Evolutionary conservation across 2,329 filamentous ascomycete species (phyloP), one percentile per base, ranked within the genome.

Genomic region (Xylaria sp.): DNA sequence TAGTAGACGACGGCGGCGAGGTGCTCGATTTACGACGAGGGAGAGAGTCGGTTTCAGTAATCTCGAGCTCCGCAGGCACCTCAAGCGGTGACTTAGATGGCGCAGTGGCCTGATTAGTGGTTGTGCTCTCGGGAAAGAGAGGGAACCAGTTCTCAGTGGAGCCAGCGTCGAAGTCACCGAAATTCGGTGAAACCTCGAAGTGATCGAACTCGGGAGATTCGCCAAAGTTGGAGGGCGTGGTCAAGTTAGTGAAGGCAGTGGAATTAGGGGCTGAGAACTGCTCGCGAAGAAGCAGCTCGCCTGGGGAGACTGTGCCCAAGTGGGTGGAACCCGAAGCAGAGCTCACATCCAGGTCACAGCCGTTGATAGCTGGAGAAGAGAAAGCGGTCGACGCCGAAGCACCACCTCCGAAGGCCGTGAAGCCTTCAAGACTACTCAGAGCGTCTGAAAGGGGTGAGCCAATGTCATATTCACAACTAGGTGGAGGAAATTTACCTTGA

Each of bases 231-330:
- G 92, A 93, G 54, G 94, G 94, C 69, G 94, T 96, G 66, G 94
- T 97, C 81, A 97, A 78, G 72, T 94, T 90, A 44, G 94, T 97
- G 78, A 96, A 89, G 41, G 92, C 90, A 56, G 91, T 87, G 1
- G 94, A 97, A 77, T 93, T 93, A 37, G 94, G 94, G 46, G 93
- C 89, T 71, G 93, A 97, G 77, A 89, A 89, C 68, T 87, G 85
- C 76, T 92, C 89, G 74, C 89, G 88, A 75, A 94, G 85, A 73
- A 91, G 83, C 73, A 97, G 85, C 77, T 97, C 94, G 80, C 92
- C 91, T 23, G 94, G 94, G 70, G 94, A 97, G 71, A 97, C 88
- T 51, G 94, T 97, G 75, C 87, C 88, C 78, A 89, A 78, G 78
- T 89, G 87, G 77, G 83, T 81, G 62, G 85, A 84, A 79, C 84